Base-by-base conservation (phyloP, 208 protist genomes). In the Trypanosomatidae sp. region DNA sequence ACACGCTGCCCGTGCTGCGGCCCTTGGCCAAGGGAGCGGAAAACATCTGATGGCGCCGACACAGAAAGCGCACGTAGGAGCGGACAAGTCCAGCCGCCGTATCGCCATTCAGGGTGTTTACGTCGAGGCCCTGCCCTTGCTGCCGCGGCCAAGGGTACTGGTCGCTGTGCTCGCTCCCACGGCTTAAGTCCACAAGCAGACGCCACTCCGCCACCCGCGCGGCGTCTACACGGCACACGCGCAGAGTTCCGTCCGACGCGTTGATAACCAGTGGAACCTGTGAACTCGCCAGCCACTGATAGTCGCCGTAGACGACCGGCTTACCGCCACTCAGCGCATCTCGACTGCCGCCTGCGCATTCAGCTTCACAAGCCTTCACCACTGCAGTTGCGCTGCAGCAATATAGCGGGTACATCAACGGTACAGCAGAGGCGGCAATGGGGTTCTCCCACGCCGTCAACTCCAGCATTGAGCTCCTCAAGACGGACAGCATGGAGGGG, bases 121-220 rank as follows among this genome's bases (percentile, higher is more conserved):
- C 43, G 12, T 58, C 49, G 49, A 25, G 41, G 62, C 4, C 41
- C 1, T 66, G 62, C 41, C 30, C 25, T 10, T n/a, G 44, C 65
- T 53, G 43, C 3, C 22, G 46, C 46, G 30, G 12, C n/a, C 13
- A 62, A 62, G 33, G 58, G 22, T 39, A 13, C 33, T 62, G 19
- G 50, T 58, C 25, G 25, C 7, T 5, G 66, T 3, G 19, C 33
- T 55, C 19, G 6, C 28, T 67, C 25, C 7, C 62, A 7, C 19
- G n/a, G 41, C 66, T 60, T 1, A 13, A 25, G 9, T 36, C 60
- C 68, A 64, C 25, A 33, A 77, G 60, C 30, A 73, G 53, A 52
- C 72, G 53, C 69, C 69, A 80, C 65, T 67, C 69, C 69, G 76
- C 69, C 53, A 75, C 2, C 13, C 43, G 52, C 22, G 28, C 65